Evolutionary conservation across 2,329 filamentous ascomycete species (phyloP), one percentile per base, ranked within the genome.

Genomic region (Clarireedia hainanense): DNA sequence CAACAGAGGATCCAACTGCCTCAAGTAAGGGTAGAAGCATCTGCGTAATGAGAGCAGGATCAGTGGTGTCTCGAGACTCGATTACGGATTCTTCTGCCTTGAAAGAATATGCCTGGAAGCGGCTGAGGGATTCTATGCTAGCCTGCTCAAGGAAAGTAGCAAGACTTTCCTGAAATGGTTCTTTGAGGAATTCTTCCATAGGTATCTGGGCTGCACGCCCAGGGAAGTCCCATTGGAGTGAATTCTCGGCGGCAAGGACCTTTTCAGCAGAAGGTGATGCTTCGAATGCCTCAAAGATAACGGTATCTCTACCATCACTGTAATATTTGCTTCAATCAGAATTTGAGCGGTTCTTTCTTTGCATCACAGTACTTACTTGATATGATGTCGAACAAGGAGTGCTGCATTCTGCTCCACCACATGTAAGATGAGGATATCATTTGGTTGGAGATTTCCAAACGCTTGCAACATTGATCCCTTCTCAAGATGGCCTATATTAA

Each of bases 231-330:
- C 82, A 83, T 52, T 72, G 64, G 0, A 87, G 67, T 6, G 80
- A 76, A 34, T 74, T 74, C 20, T 76, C 67, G 0, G 79, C 69
- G 0, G 74, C 73, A 2, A 85, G 70, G 1, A 84, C 77, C 10
- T 74, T 69, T 47, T 79, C 72, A 2, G 77, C 78, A 2, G 64
- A 63, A 0, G 84, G 72, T 0, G 81, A 82, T 0, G 78, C 73
- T 64, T 87, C 83, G 56, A 86, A 86, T 0, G 74, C 74, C 65
- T 87, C 83, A 47, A 85, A 77, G 58, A 80, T 40, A 62, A 76
- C 58, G 63, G 60, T 23, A 55, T 69, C 30, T 26, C 61, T 17
- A 14, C n/a, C 37, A 17, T 14, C 10, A 40, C 37, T 40, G n/a
- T 27, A 27, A 27, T 27, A 27, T 27, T 40, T 15, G 37, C n/a